These are phyloP conservation scores for Withania somnifera DNA, from an alignment of 305 asterid genomes.

Conservation along the genomic window DNA sequence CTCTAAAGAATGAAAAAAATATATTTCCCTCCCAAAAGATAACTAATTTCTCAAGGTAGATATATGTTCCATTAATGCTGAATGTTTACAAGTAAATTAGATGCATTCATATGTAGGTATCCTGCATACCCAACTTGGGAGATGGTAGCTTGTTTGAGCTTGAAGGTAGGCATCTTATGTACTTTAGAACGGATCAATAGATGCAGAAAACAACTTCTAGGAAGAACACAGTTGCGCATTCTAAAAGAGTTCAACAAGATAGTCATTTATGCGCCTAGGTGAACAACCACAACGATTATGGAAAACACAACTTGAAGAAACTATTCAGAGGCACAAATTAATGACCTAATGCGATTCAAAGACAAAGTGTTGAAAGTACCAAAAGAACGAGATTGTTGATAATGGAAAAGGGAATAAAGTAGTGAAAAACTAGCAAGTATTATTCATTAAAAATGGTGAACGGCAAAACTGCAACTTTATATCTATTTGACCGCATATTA, in stretches of 20 bases:
- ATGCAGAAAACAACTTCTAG: background rate
- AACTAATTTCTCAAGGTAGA: background rate
- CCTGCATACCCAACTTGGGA: background rate
- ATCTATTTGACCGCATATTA: background rate
- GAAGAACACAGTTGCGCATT: background rate
- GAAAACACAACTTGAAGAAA: background rate
- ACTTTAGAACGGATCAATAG: background rate
- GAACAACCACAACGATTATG: background rate
- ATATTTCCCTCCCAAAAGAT: background rate
- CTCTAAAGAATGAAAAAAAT: background rate
- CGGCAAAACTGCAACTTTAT: background rate
- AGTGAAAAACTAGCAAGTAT: background rate
- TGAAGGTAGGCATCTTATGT: background rate
- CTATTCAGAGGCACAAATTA: background rate
- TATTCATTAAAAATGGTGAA: background rate
- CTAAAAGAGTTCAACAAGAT: background rate
- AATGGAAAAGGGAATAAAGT: background rate
- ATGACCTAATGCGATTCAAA: background rate
- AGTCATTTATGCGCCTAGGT: no score
- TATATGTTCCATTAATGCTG: background rate
- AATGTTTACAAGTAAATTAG: background rate
- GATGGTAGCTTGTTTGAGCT: background rate
- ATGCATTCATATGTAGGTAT: background rate
- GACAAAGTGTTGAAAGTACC: background rate
- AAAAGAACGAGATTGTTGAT: background rate